Conservation (phyloP, 345 rosid genomes). For the Erysimum cheiranthoides region DNA sequence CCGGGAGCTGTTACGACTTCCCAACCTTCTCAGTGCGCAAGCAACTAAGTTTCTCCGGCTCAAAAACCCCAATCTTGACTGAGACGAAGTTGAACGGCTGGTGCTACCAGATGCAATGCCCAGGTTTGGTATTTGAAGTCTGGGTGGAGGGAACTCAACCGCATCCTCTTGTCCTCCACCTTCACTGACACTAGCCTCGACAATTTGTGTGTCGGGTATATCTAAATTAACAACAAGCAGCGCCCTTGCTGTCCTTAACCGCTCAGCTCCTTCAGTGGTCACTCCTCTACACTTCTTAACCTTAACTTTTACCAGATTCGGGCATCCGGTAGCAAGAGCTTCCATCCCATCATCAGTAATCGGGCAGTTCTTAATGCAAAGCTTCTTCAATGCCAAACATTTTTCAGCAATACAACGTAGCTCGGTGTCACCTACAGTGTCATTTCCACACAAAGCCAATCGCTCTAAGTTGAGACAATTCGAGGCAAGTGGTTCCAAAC, state of each 20-base stretch:
- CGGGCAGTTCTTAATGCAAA: slow-evolving; percentile 75
- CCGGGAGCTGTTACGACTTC: slow-evolving; percentile 57
- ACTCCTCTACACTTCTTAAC: slow-evolving; percentile 84
- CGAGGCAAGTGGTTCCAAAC: slow-evolving; percentile 61
- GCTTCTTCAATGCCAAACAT: slow-evolving; percentile 75
- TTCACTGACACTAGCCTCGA: slow-evolving; percentile 58
- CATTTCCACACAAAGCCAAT: slow-evolving; percentile 77
- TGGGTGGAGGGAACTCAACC: slow-evolving; percentile 48
- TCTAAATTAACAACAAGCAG: slow-evolving; percentile 64
- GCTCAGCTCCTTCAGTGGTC: slow-evolving; percentile 59
- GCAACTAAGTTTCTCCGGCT: slow-evolving; percentile 59
- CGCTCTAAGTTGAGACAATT: slow-evolving; percentile 74
- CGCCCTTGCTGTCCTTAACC: slow-evolving; percentile 56
- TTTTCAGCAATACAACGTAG: slow-evolving; percentile 69
- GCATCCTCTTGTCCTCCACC: slow-evolving; percentile 58
- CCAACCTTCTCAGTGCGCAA: slow-evolving; percentile 71
- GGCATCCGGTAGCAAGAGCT: slow-evolving; percentile 75
- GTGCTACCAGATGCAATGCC: slow-evolving; percentile 52
- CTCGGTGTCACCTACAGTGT: slow-evolving; percentile 72
- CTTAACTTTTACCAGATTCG: slow-evolving; percentile 79
- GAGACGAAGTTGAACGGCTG: slow-evolving; percentile 56
- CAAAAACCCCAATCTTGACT: slow-evolving; percentile 65
- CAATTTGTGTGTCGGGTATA: slow-evolving; percentile 51
- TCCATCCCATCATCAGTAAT: slow-evolving; percentile 71
- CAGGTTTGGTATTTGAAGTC: slow-evolving; percentile 42